Percentiles rank a stretch among this genome's conserved stretches.
Evolutionary conservation across 108 stramenopile species (phyloP).

Genomic region (Fragilaria crotonensis): DNA sequence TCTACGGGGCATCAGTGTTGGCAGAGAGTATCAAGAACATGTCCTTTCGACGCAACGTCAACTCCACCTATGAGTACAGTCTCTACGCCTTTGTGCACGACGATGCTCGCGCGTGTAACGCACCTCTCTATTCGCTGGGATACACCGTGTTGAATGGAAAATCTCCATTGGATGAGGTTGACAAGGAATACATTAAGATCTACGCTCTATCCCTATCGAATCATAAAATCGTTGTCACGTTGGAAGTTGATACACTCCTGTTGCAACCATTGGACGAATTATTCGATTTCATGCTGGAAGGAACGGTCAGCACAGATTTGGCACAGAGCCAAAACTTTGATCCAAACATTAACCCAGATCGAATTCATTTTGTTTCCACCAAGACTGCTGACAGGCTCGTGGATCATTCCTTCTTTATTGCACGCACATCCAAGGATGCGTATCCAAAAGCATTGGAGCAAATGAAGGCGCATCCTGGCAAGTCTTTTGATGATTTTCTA

Average conservation of each 20-base stretch:
- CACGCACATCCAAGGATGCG: neutral
- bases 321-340: neutral
- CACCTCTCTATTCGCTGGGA: conserved; percentile 25
- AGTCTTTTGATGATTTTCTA: neutral
- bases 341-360: neutral
- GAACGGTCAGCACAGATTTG: neutral
- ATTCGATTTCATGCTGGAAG: conserved; percentile 25
- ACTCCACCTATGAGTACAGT: conserved; percentile 36
- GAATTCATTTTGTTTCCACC: neutral
- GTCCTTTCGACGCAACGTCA: conserved; percentile 8
- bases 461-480: neutral
- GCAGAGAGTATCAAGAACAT: conserved; percentile 42
- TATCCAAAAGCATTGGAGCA: neutral
- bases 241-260: conserved; percentile 37
- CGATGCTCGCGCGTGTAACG: conserved; percentile 24
- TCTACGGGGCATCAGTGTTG: conserved; percentile 50
- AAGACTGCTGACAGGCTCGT: neutral
- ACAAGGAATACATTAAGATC: conserved; percentile 34
- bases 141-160: conserved; percentile 37
- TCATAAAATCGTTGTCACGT: conserved; percentile 31
- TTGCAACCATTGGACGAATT: conserved; percentile 44
- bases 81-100: conserved; percentile 58
- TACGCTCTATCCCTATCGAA: conserved; percentile 59
- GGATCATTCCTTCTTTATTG: neutral
- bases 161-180: conserved; percentile 28